Evolutionary conservation across 2,329 filamentous ascomycete genomes (phyloP), one percentile per base, ranked within the genome.

Genomic region (Neophaeococcomyces aloes): DNA sequence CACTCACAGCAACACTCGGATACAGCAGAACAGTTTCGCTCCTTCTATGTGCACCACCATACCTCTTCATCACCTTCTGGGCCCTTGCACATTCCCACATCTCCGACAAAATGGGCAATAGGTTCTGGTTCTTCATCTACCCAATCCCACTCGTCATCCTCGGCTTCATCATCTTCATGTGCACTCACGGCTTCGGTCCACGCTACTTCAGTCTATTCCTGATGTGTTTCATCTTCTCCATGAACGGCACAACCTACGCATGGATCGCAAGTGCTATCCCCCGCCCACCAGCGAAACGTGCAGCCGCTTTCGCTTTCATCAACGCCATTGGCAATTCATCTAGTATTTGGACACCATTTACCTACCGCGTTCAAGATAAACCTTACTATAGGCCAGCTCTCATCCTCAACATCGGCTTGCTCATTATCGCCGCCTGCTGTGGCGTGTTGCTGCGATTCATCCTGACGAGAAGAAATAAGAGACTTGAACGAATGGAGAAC

Each of bases 131-230:
- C 62, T 70, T 69, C 57, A 50, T 69, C 25, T 71, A 74, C 48
- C 72, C 73, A 0, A 68, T 75, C 23, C 65, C 67, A 2, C 58
- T 75, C 48, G 66, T 67, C 8, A 69, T 75, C 27, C 49, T 68
- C 19, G 73, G 72, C 6, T 72, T 68, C 45, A 54, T 74, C 34
- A 60, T 76, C 44, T 76, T 75, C 60, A 75, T 76, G 69, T 67
- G 66, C 4, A 70, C 67, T 3, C 54, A 64, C 7, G 53, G 53
- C 23, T 76, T 77, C 43, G 73, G 70, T 0, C 65, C 72, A 0
- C 66, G 69, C 14, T 78, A 76, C 60, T 70, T 75, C 58, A 67
- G 65, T 18, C 61, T 75, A 46, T 76, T 76, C 63, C 59, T 75
- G 30, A 70, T 75, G 62, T 66, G 68, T 49, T 74, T 76, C 50